Conservation (phyloP, 441 rosid species). For the Populus hybrid region DNA sequence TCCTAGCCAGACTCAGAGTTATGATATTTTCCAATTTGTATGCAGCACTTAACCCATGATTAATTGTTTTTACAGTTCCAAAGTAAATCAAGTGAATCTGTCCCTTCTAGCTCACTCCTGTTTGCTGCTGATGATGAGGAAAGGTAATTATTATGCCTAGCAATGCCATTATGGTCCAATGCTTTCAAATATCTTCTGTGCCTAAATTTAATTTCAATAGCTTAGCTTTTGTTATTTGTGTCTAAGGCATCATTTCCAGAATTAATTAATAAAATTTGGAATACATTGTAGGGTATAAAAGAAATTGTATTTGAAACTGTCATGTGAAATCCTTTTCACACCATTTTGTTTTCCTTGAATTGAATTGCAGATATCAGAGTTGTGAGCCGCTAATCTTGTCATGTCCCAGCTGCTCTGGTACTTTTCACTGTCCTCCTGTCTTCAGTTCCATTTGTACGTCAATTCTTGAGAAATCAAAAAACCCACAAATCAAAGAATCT, state of each 20-base stretch:
- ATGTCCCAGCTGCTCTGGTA: constrained; percentile 82
- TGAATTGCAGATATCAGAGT: constrained; percentile 56
- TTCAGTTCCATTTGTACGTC: constrained; percentile 46
- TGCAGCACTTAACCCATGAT: constrained; percentile 14
- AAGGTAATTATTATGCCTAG: constrained; percentile 45
- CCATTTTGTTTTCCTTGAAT: constrained; percentile 1
- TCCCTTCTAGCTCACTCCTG: constrained; percentile 47
- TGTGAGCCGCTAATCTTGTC: constrained; percentile 77
- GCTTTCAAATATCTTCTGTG: not conserved
- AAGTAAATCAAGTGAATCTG: constrained; percentile 53
- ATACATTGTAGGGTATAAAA: not conserved
- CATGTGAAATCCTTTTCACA: not conserved
- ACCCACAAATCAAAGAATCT: constrained; percentile 45
- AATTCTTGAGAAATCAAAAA: constrained; percentile 31
- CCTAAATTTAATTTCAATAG: not conserved
- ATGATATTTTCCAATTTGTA: constrained; percentile 5
- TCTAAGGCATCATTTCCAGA: not conserved
- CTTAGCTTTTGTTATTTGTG: not conserved
- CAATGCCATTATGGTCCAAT: constrained; percentile 2
- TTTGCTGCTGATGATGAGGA: constrained; percentile 70
- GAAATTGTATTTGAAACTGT: not conserved
- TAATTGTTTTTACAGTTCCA: constrained; percentile 54
- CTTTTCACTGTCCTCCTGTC: constrained; percentile 72
- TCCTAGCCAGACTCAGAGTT: constrained; percentile 11
- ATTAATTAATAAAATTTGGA: constrained; percentile 1